Evolutionary conservation across 352 stramenopile species (phyloP), one percentile per base, ranked within the genome.

Genomic region (Phytophthora agathidicida): DNA sequence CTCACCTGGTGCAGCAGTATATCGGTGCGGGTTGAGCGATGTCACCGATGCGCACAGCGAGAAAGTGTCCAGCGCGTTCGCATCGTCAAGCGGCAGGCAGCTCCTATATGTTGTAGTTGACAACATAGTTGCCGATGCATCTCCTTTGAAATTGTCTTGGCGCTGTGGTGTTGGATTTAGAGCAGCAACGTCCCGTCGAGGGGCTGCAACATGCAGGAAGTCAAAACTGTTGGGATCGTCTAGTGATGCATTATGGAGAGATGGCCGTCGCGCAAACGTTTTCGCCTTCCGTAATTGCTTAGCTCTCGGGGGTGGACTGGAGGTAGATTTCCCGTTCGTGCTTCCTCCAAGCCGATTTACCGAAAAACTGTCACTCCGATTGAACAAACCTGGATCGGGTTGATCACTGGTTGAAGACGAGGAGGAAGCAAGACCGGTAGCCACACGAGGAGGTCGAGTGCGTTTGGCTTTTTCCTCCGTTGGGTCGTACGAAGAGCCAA

Each of bases 171-270:
- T 27, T 17, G 52, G 24, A 14, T 31, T 5, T 14, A 42, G 9
- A 22, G 26, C 23, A 13, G 19, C 24, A 3, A 14, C 6, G n/a
- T 72, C 44, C 24, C 57, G 47, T 50, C 37, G 53, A 8, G 63
- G 42, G 23, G 57, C 57, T 27, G 48, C 45, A 33, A 79, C 53
- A 11, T 74, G 66, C 28, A 79, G 33, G 22, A 79, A 70, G 31
- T 72, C 50, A 30, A 79, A 75, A 9, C 20, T 49, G 5, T 63
- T 52, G 1, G 36, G 35, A 14, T 65, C 41, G 24, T 68, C 30
- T 23, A 57, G 13, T 20, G 54, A 44, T 22, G 39, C 47, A 32
- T 61, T 24, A 0, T 46, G 42, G 19, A 44, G 41, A 42, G 61
- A 66, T 11, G 41, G 22, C 5, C 55, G 45, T 28, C 55, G 28